Base-by-base conservation (phyloP, 352 stramenopile species). In the Globisporangium paddicum region DNA sequence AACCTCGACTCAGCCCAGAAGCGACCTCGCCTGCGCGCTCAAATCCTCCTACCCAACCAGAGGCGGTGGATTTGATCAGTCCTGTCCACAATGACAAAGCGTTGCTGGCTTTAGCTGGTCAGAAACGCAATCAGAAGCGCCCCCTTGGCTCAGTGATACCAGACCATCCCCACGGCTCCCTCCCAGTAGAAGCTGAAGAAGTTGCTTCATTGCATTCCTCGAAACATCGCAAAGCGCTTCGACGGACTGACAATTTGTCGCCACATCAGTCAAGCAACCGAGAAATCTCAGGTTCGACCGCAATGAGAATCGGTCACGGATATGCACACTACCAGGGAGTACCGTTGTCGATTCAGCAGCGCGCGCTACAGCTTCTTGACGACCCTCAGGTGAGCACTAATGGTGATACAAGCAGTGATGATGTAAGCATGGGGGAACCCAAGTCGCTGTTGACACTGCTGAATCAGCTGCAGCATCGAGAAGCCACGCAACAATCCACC, bases 321-420 rank as follows among this genome's bases (percentile, higher is more conserved):
- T n/a, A 52, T 16, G 28, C 30, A 19, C 45, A 55, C 40, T 59
- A 59, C 8, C 52, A 44, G 5, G 42, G 49, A 8, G 48, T 64
- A 21, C 48, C 58, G n/a, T 23, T 53, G 14, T 58, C 49, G 25
- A 59, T 64, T 37, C 38, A 42, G 35, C 56, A 62, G 35, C 56
- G 56, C 32, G 28, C n/a, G 28, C 18, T 28, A 5, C 47, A 40
- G 14, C 47, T 40, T 21, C n/a, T 5, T 10, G 47, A 53, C 10
- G 47, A 53, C 1, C n/a, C 28, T 14, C 0, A n/a, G 32, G 26
- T 14, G 47, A 40, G 18, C n/a, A 13, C 28, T 18, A 53, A 5
- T 7, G 38, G 38, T 44, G 38, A 18, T 40, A 40, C 16, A 38
- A 28, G 14, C 26, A 25, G 11, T 32, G 40, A 25, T 10, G 10